A percentile compares a stretch with the other conserved stretches of the same genome.
These are phyloP conservation scores for Sclerotinia subarctica DNA, from an alignment of 2,329 filamentous ascomycete genomes.

Conservation along the genomic window DNA sequence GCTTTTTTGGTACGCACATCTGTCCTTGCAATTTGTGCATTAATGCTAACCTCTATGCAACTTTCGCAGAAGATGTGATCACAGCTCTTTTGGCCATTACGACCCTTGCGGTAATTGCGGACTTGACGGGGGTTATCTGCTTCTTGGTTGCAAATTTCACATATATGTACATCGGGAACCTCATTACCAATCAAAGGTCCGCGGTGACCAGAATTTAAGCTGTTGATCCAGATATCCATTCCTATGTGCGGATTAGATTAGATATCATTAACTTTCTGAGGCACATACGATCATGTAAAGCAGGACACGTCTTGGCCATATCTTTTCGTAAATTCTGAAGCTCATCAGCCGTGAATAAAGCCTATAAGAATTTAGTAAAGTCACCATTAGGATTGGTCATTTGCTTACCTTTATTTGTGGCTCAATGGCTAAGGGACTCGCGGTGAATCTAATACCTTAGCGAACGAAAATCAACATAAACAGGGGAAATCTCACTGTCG, in stretches of 20 bases:
- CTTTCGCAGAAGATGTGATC: not conserved
- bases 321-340: not conserved
- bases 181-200: not conserved
- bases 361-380: not conserved
- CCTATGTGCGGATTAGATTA: not conserved
- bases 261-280: not conserved
- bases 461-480: not conserved
- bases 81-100: not conserved
- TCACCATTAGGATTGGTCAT: not conserved
- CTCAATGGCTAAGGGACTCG: not conserved
- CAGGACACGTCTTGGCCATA: not conserved
- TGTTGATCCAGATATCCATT: not conserved
- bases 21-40: not conserved
- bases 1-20: not conserved
- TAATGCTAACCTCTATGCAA: slow-evolving; percentile 1
- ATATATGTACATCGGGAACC: not conserved
- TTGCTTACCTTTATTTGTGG: slow-evolving; percentile 1
- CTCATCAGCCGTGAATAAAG: not conserved
- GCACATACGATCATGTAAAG: slow-evolving; percentile 5
- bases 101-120: not conserved
- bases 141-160: not conserved
- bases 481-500: not conserved
- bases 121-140: not conserved
- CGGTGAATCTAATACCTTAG: not conserved
- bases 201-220: not conserved